These are phyloP conservation scores for Suillus placidus DNA, from an alignment of 768 basidiomycete species.

Conservation along the genomic window DNA sequence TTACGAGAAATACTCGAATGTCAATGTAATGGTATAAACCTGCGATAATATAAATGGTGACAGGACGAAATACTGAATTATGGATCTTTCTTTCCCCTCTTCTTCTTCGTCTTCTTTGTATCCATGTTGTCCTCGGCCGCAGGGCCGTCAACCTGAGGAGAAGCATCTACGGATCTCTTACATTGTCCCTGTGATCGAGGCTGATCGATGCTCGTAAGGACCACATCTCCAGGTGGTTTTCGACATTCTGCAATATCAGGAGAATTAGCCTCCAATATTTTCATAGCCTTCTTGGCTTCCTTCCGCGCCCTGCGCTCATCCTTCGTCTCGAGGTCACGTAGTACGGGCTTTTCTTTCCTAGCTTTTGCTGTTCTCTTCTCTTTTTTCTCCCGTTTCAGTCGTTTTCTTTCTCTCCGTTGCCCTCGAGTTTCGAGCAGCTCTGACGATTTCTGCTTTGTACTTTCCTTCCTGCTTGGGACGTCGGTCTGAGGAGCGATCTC, in stretches of 20 bases:
- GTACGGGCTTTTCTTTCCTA: slow-evolving; percentile 2
- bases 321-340: neutral
- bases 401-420: slow-evolving; percentile 26
- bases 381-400: slow-evolving; percentile 26
- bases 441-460: slow-evolving; percentile 17
- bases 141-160: neutral
- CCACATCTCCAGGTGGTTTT: neutral
- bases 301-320: slow-evolving; percentile 9
- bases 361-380: slow-evolving; percentile 16
- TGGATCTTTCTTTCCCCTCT: neutral
- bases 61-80: neutral
- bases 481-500: neutral
- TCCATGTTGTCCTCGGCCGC: neutral
- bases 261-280: neutral
- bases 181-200: slow-evolving; percentile 6
- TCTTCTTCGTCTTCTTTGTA: neutral
- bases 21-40: neutral
- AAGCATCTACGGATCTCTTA: slow-evolving; percentile 10
- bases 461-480: neutral
- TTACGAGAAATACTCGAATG: neutral
- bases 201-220: neutral
- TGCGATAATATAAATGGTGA: neutral
- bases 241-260: neutral
- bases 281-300: slow-evolving; percentile 11
- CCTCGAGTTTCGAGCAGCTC: slow-evolving; percentile 19